These are phyloP conservation scores for Kalmusia sp. DNA, from an alignment of 2,329 filamentous ascomycete species.

Conservation along the genomic window DNA sequence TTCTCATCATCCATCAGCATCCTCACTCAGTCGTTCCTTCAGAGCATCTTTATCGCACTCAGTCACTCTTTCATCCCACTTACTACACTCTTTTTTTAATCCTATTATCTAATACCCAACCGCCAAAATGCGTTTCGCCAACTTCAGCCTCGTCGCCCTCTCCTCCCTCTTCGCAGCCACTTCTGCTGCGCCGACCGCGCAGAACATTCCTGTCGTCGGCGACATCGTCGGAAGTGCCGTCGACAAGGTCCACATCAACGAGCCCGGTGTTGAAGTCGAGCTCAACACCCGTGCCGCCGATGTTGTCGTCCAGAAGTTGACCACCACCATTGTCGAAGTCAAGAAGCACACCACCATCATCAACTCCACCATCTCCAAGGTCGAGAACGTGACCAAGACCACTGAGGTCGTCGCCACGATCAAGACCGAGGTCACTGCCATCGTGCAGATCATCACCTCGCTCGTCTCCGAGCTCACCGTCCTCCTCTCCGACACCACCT, in stretches of 20 bases:
- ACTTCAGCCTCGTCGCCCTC: constrained; percentile 5
- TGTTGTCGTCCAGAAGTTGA: constrained; percentile 1
- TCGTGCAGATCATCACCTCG: constrained; percentile 7
- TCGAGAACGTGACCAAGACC: background rate
- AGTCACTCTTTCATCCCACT: background rate
- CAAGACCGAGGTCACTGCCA: constrained; percentile 6
- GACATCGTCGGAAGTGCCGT: background rate
- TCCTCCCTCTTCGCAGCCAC: constrained; percentile 7
- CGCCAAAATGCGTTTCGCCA: constrained; percentile 13
- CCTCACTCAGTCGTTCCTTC: background rate
- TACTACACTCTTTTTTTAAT: background rate
- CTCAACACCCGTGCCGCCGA: constrained; percentile 5
- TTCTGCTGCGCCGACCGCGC: constrained; percentile 7
- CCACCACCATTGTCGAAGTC: constrained; percentile 3
- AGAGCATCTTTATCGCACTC: background rate
- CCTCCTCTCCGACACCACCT: background rate
- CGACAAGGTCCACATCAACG: background rate
- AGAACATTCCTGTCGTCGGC: background rate
- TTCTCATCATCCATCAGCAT: background rate
- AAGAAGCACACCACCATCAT: constrained; percentile 13
- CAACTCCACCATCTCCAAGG: constrained; percentile 10
- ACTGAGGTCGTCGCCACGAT: background rate
- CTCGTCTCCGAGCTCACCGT: constrained; percentile 3
- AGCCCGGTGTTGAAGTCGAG: background rate
- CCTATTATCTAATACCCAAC: constrained; percentile 1